Evolutionary conservation across 1,284 basidiomycete genomes (phyloP).

Genomic region (Moesziomyces sp.): DNA sequence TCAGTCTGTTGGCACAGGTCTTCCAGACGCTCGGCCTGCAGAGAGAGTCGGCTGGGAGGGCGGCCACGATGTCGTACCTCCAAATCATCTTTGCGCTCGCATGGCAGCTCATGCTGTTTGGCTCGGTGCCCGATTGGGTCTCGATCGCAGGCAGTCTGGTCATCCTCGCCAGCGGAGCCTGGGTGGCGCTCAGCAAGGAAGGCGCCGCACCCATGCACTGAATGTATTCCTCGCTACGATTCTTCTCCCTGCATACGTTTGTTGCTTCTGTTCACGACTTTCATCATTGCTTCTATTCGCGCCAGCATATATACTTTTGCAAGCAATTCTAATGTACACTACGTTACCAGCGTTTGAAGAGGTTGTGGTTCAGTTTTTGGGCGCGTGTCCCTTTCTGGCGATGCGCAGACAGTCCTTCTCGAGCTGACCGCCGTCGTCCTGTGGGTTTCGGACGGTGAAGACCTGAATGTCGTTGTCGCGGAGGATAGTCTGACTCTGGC

Average conservation of each 20-base stretch:
- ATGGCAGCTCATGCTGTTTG: constrained; percentile 41
- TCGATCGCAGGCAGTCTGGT: constrained; percentile 35
- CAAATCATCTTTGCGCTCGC: constrained; percentile 44
- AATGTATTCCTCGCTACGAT: neutral
- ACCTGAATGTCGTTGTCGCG: constrained; percentile 81
- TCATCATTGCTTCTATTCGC: neutral
- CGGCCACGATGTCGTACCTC: constrained; percentile 49
- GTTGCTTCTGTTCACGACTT: too few relatives aligned
- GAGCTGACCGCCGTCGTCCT: constrained; percentile 23
- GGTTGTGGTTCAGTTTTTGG: neutral
- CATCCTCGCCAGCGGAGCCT: constrained; percentile 42
- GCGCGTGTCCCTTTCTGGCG: constrained; percentile 50
- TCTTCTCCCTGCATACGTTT: too few relatives aligned
- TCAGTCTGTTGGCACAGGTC: constrained; percentile 48
- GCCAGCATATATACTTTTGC: too few relatives aligned
- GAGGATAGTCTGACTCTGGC: constrained; percentile 84
- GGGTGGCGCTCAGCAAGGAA: constrained; percentile 35
- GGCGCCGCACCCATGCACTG: constrained; percentile 32
- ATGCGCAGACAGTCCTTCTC: constrained; percentile 55
- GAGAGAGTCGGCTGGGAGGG: constrained; percentile 48
- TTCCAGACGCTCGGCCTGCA: constrained; percentile 54
- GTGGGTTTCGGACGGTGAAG: constrained; percentile 72
- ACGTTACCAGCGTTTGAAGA: neutral
- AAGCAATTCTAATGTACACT: too few relatives aligned
- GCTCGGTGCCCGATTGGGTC: constrained; percentile 29